phyloP scores from a whole-genome alignment of 139 green algal genomes.

The Coccomyxa sp. region DNA sequence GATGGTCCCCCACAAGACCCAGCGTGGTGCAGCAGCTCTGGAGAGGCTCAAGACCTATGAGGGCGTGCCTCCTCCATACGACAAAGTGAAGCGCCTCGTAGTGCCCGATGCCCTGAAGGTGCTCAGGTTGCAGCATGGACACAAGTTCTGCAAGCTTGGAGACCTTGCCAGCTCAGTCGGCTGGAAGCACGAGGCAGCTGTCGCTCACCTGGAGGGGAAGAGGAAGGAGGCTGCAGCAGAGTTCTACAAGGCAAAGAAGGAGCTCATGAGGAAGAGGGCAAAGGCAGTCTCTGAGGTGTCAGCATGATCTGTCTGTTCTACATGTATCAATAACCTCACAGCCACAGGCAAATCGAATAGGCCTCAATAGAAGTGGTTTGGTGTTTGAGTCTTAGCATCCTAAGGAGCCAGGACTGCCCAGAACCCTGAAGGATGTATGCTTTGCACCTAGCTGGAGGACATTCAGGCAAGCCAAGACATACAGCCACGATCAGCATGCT shows the following conservation, averaged over 20 bases:
- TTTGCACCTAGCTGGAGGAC: too few relatives aligned
- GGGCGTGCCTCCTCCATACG: slow-evolving; percentile 87
- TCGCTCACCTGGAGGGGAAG: slow-evolving; percentile 86
- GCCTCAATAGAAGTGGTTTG: too few relatives aligned
- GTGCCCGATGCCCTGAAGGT: slow-evolving; percentile 96
- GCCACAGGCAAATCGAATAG: too few relatives aligned
- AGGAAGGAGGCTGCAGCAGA: slow-evolving; percentile 77
- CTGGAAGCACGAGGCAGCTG: slow-evolving; percentile 92
- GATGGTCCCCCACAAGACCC: slow-evolving; percentile 99
- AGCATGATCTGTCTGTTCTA: too few relatives aligned
- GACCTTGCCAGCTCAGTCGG: slow-evolving; percentile 83
- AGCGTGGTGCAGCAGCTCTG: slow-evolving; percentile 87
- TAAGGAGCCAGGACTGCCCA: too few relatives aligned
- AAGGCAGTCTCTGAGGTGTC: slow-evolving; percentile 65
- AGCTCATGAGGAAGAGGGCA: slow-evolving; percentile 46
- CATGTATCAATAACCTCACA: too few relatives aligned
- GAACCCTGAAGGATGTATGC: too few relatives aligned
- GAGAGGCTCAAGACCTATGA: slow-evolving; percentile 95
- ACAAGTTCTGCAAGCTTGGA: slow-evolving; percentile 89
- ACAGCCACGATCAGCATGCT: too few relatives aligned
- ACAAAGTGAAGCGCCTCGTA: slow-evolving; percentile 94
- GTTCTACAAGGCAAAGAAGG: slow-evolving; percentile 88
- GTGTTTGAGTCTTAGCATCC: too few relatives aligned
- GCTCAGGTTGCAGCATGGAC: slow-evolving; percentile 86
- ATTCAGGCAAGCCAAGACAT: too few relatives aligned